Evolutionary conservation across 2,329 filamentous ascomycete genomes (phyloP), one percentile per base, ranked within the genome.

Genomic region (Cryphonectria carpinicola): DNA sequence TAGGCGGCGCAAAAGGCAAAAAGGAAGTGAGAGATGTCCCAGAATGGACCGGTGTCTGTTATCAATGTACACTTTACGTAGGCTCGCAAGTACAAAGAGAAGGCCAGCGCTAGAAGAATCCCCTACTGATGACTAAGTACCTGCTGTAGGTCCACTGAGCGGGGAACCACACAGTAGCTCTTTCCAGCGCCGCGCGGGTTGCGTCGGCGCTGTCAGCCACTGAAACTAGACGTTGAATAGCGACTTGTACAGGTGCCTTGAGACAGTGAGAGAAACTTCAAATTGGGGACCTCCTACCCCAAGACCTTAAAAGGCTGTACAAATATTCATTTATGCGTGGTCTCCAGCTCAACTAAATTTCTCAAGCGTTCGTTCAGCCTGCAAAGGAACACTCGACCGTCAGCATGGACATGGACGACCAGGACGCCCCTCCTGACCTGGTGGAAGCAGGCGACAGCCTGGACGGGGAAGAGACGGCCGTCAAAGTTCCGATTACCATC

Each of bases 401-500:
- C 13, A 64, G 1, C 63, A 91, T 92, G 87, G 85, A 91, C 75
- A 82, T 85, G 67, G 89, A 92, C 73, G 91, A 91, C 71, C 56
- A 68, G n/a, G 91, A 93, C 77, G 81, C 85, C 69, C 90, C 91
- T 68, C 90, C 92, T 71, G 86, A 91, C 75, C 83, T 93, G 72
- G 84, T 90, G 41, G 83, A 88, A 67, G 82, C 84, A 6, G 81
- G 80, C 73, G 73, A 76, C 19, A 77, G 78, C 43, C 76, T 80
- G 39, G 81, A 81, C 4, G 80, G 84, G 25, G 83, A 86, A 62
- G 87, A 89, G 72, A 84, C 86, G 64, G 80, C 82, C 10, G 81
- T 88, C 72, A 94, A 92, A 81, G 93, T 95, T 1, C 93, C 93
- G 25, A 93, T 96, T 74, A 95, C 93, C 0, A 94, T 96, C 73